A percentile compares a stretch with the other conserved stretches of the same genome.
phyloP scores from a whole-genome alignment of 106 monocot genomes.

The Narthecium ossifragum region DNA sequence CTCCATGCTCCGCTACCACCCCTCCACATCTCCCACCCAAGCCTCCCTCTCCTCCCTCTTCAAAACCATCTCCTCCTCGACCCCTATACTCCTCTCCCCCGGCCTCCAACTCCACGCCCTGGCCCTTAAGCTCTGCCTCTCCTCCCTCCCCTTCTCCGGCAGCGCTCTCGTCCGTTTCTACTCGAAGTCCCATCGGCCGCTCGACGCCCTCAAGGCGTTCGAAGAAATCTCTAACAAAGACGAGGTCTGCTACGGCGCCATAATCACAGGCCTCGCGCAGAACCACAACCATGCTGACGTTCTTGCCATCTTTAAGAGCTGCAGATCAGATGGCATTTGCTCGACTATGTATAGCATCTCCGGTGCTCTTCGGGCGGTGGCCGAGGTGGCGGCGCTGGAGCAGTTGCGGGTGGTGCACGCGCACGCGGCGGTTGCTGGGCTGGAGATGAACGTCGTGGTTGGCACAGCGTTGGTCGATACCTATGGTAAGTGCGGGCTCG shows the following conservation, averaged over 20 bases:
- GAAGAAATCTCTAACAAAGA: slow-evolving; percentile 48
- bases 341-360: slow-evolving; percentile 52
- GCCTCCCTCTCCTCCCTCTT: too few relatives aligned
- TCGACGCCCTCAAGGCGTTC: slow-evolving; percentile 43
- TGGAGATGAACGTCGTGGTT: slow-evolving; percentile 23
- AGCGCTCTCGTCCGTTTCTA: too few relatives aligned
- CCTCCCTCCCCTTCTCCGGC: too few relatives aligned
- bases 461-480: slow-evolving; percentile 40
- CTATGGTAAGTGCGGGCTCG: slow-evolving; percentile 43
- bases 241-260: slow-evolving; percentile 48
- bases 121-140: too few relatives aligned
- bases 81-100: too few relatives aligned
- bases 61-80: too few relatives aligned
- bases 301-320: slow-evolving; percentile 24
- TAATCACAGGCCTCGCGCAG: slow-evolving; percentile 41
- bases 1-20: too few relatives aligned
- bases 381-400: slow-evolving; percentile 39
- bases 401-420: slow-evolving; percentile 40
- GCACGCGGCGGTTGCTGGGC: slow-evolving; percentile 33
- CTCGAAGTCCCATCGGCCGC: too few relatives aligned
- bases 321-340: slow-evolving; percentile 15
- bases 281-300: slow-evolving; percentile 22
- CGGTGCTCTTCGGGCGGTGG: slow-evolving; percentile 34
- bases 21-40: too few relatives aligned
- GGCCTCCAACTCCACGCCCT: too few relatives aligned